Base-by-base conservation (phyloP, 495 filamentous ascomycete genomes). In the Hypoxylon intermedium region DNA sequence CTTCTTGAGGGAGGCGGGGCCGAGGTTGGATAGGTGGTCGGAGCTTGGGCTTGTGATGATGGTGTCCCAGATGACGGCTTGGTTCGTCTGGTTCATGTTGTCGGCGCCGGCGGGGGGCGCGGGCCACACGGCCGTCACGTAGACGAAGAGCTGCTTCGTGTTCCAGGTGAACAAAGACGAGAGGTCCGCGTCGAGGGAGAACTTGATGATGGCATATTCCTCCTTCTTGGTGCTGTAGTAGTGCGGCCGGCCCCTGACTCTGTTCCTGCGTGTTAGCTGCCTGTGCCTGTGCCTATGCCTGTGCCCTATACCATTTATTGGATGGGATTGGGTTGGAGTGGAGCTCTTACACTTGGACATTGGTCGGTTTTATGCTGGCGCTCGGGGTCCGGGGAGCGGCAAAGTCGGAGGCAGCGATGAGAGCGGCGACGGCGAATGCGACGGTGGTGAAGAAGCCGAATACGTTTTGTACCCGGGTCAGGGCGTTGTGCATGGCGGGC, bases 381-480 rank as follows among this genome's bases (percentile, higher is more conserved):
- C 74, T 83, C 5, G 89, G 88, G 11, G 79, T 77, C 40, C 92
- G 87, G 1, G 89, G 85, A 31, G 84, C 79, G n/a, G 92, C 43
- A 23, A 96, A 72, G 45, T 90, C 88, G 5, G 92, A 90, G 36
- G 87, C 70, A 34, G 94, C 93, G 58, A 96, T 88, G 16, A 93
- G 72, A 13, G 84, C 82, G 34, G 87, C 92, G 20, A 96, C 86
- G 56, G 83, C 81, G 70, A 94, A 93, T 26, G 89, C 87, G 53
- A 97, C 93, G 26, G 92, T 94, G 21, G 93, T 97, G 82, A 98
- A 97, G 85, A 95, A 96, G 71, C 93, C 92, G 74, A 98, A 98
- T 63, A 93, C 87, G 78, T 92, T 92, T 75, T 98, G 94, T 53
- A 84, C 73, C 58, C 94, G 89, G 31, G 89, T 90, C 23, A 93